phyloP scores from a whole-genome alignment of 2,329 filamentous ascomycete genomes.

The Pezicula radicicola region DNA sequence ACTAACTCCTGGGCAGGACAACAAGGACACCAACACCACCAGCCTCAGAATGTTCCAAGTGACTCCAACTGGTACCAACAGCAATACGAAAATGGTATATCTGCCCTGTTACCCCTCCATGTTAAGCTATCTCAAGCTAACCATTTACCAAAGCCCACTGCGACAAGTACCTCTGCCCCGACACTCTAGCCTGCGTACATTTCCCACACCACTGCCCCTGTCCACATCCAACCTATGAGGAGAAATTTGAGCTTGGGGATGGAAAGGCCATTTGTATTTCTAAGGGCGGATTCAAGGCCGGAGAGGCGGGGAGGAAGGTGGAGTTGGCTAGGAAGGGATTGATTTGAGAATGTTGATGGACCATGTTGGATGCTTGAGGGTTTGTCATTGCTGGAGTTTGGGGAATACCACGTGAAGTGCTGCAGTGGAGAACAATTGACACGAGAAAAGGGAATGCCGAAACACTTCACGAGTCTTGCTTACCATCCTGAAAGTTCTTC shows the following conservation, averaged over 20 bases:
- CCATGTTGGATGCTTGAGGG: too few species aligned
- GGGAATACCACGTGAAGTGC: too few species aligned
- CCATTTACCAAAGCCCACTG: constrained; percentile 62
- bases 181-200: constrained; percentile 91
- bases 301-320: constrained; percentile 71
- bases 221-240: constrained; percentile 71
- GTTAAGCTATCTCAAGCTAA: neutral
- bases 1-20: constrained; percentile 6
- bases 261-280: constrained; percentile 72
- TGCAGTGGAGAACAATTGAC: too few species aligned
- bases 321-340: constrained; percentile 78
- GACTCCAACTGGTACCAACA: constrained; percentile 78
- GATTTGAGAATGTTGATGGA: constrained; percentile 42
- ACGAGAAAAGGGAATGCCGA: too few species aligned
- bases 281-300: constrained; percentile 70
- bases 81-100: constrained; percentile 64
- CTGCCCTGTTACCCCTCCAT: neutral
- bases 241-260: constrained; percentile 73
- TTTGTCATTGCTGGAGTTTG: too few species aligned
- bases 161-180: constrained; percentile 90
- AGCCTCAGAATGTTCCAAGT: constrained; percentile 77
- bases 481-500: too few species aligned
- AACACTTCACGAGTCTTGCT: too few species aligned
- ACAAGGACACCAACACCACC: constrained; percentile 47
- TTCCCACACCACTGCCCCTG: constrained; percentile 98